These are phyloP conservation scores for Ciborinia camelliae DNA, from an alignment of 2,329 filamentous ascomycete genomes.

Conservation along the genomic window DNA sequence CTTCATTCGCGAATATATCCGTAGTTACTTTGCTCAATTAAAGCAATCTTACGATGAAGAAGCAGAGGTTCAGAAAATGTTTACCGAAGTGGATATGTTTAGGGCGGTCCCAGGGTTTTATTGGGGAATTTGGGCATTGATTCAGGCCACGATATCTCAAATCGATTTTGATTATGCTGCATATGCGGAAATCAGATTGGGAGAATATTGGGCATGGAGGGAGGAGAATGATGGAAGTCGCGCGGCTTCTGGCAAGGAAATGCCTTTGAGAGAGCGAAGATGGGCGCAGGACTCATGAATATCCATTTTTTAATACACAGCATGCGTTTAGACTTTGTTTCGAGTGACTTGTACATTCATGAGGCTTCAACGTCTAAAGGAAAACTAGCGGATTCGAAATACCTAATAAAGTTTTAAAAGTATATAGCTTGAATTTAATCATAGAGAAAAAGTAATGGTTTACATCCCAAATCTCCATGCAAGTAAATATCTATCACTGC, in stretches of 20 bases:
- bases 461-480: background rate
- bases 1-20: slow-evolving; percentile 82
- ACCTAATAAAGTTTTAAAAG: slow-evolving; percentile 13
- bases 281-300: slow-evolving; percentile 52
- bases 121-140: slow-evolving; percentile 93
- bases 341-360: slow-evolving; percentile 19
- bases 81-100: slow-evolving; percentile 79
- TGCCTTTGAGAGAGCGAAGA: slow-evolving; percentile 71
- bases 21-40: slow-evolving; percentile 62
- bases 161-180: slow-evolving; percentile 96
- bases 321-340: slow-evolving; percentile 8
- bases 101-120: slow-evolving; percentile 85
- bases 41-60: slow-evolving; percentile 48
- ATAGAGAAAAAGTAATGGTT: background rate
- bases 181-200: slow-evolving; percentile 81
- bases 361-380: slow-evolving; percentile 24
- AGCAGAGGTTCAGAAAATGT: slow-evolving; percentile 64
- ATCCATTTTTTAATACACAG: background rate
- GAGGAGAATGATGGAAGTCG: slow-evolving; percentile 66
- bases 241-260: slow-evolving; percentile 50
- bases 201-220: slow-evolving; percentile 93
- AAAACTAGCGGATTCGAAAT: background rate
- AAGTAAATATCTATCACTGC: background rate
- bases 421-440: slow-evolving; percentile 7
- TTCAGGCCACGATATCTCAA: slow-evolving; percentile 88